A percentile compares a stretch with the other conserved stretches of the same genome.
Conservation (phyloP, 768 basidiomycete genomes). For the Suillus brevipes region DNA sequence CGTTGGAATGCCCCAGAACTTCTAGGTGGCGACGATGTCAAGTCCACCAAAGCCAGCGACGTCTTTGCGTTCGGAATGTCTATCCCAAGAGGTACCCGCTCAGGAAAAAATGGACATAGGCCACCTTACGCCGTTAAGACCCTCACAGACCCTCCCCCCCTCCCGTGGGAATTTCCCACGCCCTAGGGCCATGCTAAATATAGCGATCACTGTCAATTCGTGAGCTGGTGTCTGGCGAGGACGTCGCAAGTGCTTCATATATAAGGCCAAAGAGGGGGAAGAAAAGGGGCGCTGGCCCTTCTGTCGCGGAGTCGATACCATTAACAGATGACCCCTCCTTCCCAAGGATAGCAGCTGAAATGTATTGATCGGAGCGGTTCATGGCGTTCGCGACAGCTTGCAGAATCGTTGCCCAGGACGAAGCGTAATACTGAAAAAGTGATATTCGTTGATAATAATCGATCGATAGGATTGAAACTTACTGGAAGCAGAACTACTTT, state of each 20-base stretch:
- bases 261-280: constrained; percentile 92
- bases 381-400: constrained; percentile 84
- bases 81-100: constrained; percentile 22
- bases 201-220: constrained; percentile 37
- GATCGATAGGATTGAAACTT: constrained; percentile 29
- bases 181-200: too few species aligned
- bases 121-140: neutral
- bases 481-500: constrained; percentile 91
- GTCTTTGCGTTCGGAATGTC: constrained; percentile 63
- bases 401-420: constrained; percentile 79
- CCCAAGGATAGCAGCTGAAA: constrained; percentile 83
- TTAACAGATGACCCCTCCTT: constrained; percentile 31
- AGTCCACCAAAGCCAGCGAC: constrained; percentile 50
- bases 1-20: constrained; percentile 67
- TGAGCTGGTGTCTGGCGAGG: constrained; percentile 56
- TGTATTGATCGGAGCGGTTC: constrained; percentile 62
- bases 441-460: constrained; percentile 7
- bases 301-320: constrained; percentile 27
- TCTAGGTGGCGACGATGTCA: constrained; percentile 41
- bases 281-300: constrained; percentile 80
- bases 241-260: constrained; percentile 78
- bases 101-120: neutral
- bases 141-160: neutral
- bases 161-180: neutral
- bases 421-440: constrained; percentile 73